These are phyloP conservation scores for Globisporangium acanthophoron DNA, from an alignment of 352 stramenopile genomes.

Conservation along the genomic window DNA sequence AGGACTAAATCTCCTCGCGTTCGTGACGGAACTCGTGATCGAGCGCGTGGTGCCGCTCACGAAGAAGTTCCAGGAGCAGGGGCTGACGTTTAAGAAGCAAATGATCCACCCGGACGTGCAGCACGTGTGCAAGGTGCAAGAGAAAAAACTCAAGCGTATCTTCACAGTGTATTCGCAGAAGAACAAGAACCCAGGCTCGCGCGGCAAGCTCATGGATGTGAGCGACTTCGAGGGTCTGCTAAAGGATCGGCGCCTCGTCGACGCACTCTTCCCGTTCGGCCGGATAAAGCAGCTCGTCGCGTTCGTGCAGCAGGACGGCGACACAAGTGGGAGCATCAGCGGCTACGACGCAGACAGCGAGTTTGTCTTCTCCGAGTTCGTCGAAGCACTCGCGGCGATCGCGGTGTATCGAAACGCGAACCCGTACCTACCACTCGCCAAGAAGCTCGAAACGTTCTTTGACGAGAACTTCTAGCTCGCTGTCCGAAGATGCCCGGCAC, in stretches of 20 bases:
- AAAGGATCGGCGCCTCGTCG: conserved; percentile 63
- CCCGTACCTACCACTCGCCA: conserved; percentile 65
- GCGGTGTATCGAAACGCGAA: conserved; percentile 75
- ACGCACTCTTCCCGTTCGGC: conserved; percentile 64
- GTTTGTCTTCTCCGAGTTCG: conserved; percentile 77
- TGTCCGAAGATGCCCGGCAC: background rate
- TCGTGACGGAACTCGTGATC: conserved; percentile 55
- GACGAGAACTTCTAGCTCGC: conserved; percentile 59
- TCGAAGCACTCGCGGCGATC: conserved; percentile 66
- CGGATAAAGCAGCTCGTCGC: conserved; percentile 76
- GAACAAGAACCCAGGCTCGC: conserved; percentile 66
- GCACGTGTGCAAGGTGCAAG: conserved; percentile 65
- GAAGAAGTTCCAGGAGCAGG: conserved; percentile 75
- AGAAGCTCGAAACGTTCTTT: conserved; percentile 75
- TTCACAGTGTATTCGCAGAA: conserved; percentile 68
- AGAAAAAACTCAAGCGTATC: conserved; percentile 73
- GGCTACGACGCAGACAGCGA: conserved; percentile 60
- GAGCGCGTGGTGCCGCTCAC: conserved; percentile 65
- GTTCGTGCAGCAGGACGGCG: conserved; percentile 73
- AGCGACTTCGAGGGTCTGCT: conserved; percentile 65
- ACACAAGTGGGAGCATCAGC: conserved; percentile 37
- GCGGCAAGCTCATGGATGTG: conserved; percentile 68
- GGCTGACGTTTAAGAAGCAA: conserved; percentile 81
- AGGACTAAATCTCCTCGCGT: conserved; percentile 23
- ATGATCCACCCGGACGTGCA: conserved; percentile 76